Evolutionary conservation across 2,329 filamentous ascomycete species (phyloP).

Genomic region (Chaetomiaceae sp.): DNA sequence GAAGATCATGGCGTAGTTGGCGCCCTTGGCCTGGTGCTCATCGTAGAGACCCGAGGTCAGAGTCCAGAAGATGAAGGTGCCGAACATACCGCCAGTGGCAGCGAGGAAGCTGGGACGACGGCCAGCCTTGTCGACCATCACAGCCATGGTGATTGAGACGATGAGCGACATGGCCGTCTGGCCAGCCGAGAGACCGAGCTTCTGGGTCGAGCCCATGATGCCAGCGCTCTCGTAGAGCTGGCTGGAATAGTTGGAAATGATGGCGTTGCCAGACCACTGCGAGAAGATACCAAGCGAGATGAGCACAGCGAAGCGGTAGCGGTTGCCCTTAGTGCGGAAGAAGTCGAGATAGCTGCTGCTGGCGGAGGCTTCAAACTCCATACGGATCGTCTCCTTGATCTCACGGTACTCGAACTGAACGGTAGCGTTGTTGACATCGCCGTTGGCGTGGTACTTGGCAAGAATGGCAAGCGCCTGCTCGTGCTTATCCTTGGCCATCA

Average conservation of each 20-base stretch:
- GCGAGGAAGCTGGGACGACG: conserved; percentile 52
- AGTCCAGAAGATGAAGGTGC: conserved; percentile 49
- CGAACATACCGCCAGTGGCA: conserved; percentile 40
- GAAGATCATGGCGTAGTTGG: conserved; percentile 41
- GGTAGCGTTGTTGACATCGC: conserved; percentile 44
- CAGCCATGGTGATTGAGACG: conserved; percentile 46
- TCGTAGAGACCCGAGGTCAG: conserved; percentile 43
- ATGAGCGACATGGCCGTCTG: conserved; percentile 49
- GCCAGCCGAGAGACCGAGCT: conserved; percentile 44
- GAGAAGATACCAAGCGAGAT: conserved; percentile 54
- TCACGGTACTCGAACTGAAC: conserved; percentile 57
- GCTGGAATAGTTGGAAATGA: conserved; percentile 55
- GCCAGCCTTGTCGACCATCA: conserved; percentile 51
- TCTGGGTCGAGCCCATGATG: conserved; percentile 40
- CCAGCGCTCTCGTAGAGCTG: conserved; percentile 51
- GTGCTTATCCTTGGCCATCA: conserved; percentile 32
- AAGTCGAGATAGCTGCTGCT: conserved; percentile 50
- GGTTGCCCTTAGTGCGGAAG: conserved; percentile 52
- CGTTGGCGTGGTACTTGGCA: conserved; percentile 52
- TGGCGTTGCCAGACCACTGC: conserved; percentile 56
- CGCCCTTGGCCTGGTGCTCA: conserved; percentile 32
- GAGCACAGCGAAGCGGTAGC: conserved; percentile 48
- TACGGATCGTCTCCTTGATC: conserved; percentile 52
- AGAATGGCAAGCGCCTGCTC: conserved; percentile 53
- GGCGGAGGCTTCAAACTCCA: conserved; percentile 45